Evolutionary conservation across 495 filamentous ascomycete genomes (phyloP).

Genomic region (Copromyces sp.): DNA sequence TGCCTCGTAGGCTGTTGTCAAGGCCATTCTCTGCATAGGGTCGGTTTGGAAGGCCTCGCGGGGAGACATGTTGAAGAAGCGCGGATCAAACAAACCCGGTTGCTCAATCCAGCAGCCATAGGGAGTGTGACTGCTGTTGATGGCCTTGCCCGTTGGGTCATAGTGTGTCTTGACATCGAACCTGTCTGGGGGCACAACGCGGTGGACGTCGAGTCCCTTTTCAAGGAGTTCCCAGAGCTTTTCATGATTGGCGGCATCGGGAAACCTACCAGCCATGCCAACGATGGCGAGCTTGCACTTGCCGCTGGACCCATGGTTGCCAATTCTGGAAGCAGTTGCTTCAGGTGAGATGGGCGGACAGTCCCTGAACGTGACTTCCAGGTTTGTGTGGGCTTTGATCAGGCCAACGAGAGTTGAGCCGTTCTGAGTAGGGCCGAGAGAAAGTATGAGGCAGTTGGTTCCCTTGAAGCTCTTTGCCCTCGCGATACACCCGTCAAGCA

Average conservation of each 20-base stretch:
- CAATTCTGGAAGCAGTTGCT: slow-evolving; percentile 22
- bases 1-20: slow-evolving; percentile 81
- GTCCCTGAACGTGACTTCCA: slow-evolving; percentile 31
- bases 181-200: slow-evolving; percentile 56
- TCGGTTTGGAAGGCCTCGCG: slow-evolving; percentile 84
- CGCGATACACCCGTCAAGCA: slow-evolving; percentile 43
- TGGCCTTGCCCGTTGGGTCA: slow-evolving; percentile 62
- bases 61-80: slow-evolving; percentile 95
- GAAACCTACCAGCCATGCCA: slow-evolving; percentile 68
- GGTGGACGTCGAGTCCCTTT: slow-evolving; percentile 51
- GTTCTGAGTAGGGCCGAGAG: slow-evolving; percentile 42
- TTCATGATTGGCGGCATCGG: slow-evolving; percentile 53
- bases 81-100: slow-evolving; percentile 73
- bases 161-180: slow-evolving; percentile 72
- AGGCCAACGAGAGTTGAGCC: slow-evolving; percentile 32
- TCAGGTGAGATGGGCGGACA: slow-evolving; percentile 24
- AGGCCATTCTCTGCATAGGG: slow-evolving; percentile 75
- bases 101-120: slow-evolving; percentile 88
- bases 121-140: slow-evolving; percentile 73
- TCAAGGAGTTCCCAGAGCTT: slow-evolving; percentile 64
- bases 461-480: slow-evolving; percentile 27
- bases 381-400: slow-evolving; percentile 28
- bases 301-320: slow-evolving; percentile 33
- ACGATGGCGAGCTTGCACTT: slow-evolving; percentile 55
- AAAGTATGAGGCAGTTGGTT: slow-evolving; percentile 39